A percentile compares a stretch with the other conserved stretches of the same genome.
These are phyloP conservation scores for Clarireedia hainanense DNA, from an alignment of 2,329 filamentous ascomycete species.

Conservation along the genomic window DNA sequence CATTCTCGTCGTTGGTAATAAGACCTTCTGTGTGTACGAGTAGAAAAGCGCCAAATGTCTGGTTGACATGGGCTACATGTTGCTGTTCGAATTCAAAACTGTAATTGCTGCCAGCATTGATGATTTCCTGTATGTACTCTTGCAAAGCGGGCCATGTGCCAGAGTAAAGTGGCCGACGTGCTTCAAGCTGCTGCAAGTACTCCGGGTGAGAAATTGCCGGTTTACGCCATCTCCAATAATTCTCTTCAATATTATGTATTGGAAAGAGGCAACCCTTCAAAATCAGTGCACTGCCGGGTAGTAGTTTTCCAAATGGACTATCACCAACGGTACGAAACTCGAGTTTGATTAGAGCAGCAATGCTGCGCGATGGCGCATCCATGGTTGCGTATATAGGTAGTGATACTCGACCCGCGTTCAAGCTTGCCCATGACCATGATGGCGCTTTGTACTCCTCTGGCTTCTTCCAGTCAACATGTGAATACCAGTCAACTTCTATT, in stretches of 20 bases:
- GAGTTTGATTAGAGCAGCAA: conserved; percentile 7
- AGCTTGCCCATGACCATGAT: conserved; percentile 14
- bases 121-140: conserved; percentile 7
- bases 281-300: not conserved
- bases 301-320: conserved; percentile 3
- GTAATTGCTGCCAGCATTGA: not conserved
- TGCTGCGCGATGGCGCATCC: conserved; percentile 1
- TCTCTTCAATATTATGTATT: not conserved
- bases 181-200: not conserved
- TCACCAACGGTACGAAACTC: not conserved
- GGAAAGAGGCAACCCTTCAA: conserved; percentile 5
- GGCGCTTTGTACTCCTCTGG: conserved; percentile 8
- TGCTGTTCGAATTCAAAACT: conserved; percentile 15
- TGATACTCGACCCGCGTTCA: conserved; percentile 9
- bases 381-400: not conserved
- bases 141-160: conserved; percentile 2
- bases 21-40: conserved; percentile 7
- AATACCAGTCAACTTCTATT: not conserved
- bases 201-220: not conserved
- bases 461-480: conserved; percentile 8
- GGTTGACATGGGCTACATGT: conserved; percentile 10
- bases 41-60: conserved; percentile 11
- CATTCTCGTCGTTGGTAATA: not conserved
- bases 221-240: conserved; percentile 6
- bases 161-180: not conserved